Evolutionary conservation across 202 grass and related monocot species (phyloP).

Genomic region (Setaria viridis): DNA sequence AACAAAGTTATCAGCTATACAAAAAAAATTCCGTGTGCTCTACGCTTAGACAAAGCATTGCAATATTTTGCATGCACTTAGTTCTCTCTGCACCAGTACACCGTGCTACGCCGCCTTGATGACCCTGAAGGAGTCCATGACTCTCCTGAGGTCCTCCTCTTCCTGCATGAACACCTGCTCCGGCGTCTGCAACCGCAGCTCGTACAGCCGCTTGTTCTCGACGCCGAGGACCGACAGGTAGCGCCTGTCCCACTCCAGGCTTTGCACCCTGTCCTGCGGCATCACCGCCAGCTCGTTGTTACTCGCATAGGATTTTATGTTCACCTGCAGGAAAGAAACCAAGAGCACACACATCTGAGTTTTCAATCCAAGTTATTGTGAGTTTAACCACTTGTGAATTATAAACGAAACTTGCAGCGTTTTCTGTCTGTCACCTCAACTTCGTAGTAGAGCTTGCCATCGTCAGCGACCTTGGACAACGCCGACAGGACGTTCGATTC

Average conservation of each 20-base stretch:
- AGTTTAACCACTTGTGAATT: not conserved
- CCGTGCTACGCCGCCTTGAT: conserved; percentile 29
- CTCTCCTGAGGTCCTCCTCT: conserved; percentile 73
- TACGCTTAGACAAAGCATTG: not conserved
- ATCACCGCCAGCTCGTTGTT: conserved; percentile 94
- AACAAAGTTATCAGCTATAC: conserved; percentile 32
- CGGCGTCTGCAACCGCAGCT: conserved; percentile 78
- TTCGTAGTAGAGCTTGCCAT: conserved; percentile 85
- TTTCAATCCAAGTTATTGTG: not conserved
- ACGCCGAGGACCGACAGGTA: conserved; percentile 92
- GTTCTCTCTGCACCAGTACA: not conserved
- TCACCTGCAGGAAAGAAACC: conserved; percentile 58
- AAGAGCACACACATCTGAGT: not conserved
- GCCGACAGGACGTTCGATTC: conserved; percentile 78
- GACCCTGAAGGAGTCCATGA: conserved; percentile 93
- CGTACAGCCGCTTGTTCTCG: conserved; percentile 89
- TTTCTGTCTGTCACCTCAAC: conserved; percentile 62
- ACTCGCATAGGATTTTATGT: conserved; percentile 97
- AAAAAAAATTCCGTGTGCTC: not conserved
- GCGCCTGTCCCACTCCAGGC: conserved; percentile 84
- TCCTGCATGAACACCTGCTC: conserved; percentile 79
- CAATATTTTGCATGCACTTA: not conserved
- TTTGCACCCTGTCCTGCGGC: conserved; percentile 83
- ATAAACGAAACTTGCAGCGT: conserved; percentile 7
- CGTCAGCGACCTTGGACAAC: conserved; percentile 58